These are phyloP conservation scores for Diutina ranongensis DNA, from an alignment of 1,139 yeast genomes.

Conservation along the genomic window DNA sequence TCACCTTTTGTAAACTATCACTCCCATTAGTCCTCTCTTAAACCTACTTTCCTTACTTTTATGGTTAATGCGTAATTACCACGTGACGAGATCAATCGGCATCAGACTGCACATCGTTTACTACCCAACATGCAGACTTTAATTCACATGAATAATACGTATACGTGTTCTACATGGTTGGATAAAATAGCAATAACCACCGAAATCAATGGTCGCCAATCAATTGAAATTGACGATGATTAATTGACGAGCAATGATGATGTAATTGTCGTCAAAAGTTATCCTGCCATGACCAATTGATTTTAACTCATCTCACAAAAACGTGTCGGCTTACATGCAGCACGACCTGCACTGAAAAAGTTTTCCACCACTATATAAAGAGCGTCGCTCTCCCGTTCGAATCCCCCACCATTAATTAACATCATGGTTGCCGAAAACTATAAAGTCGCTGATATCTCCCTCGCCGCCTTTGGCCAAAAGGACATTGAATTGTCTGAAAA, in stretches of 20 bases:
- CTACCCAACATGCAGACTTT: neutral
- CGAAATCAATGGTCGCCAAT: too few relatives aligned
- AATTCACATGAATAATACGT: neutral
- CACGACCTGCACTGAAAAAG: neutral
- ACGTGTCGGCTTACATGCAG: neutral
- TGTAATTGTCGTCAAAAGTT: too few relatives aligned
- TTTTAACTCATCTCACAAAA: neutral
- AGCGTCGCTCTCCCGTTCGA: neutral
- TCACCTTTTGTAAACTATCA: too few relatives aligned
- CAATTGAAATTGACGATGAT: neutral
- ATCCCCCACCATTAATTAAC: neutral
- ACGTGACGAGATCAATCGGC: neutral
- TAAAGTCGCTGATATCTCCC: constrained; percentile 97
- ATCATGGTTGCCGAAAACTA: constrained; percentile 31
- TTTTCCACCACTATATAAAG: neutral
- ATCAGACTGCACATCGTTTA: neutral
- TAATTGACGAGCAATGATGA: too few relatives aligned
- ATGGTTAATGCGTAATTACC: neutral
- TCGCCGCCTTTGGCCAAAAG: constrained; percentile 99
- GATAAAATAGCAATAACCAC: too few relatives aligned
- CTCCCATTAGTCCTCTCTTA: too few relatives aligned
- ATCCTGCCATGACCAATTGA: too few relatives aligned
- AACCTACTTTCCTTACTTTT: too few relatives aligned
- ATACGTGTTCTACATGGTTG: neutral
- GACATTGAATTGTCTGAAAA: constrained; percentile 98